phyloP scores from a whole-genome alignment of 2,329 filamentous ascomycete species.

The Talaromyces sp. region DNA sequence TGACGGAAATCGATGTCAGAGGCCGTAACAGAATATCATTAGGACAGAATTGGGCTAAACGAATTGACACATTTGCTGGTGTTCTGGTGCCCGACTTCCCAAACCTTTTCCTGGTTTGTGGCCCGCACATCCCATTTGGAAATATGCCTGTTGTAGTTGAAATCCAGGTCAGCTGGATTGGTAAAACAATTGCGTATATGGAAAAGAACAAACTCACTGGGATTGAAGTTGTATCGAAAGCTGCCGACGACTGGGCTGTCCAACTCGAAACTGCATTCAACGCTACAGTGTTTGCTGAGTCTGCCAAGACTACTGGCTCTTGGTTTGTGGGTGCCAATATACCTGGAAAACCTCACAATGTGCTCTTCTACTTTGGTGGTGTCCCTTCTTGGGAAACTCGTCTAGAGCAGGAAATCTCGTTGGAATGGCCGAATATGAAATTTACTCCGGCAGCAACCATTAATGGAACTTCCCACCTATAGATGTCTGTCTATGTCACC shows the following conservation, averaged over 20 bases:
- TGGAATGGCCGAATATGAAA: no score
- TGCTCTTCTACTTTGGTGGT: background rate
- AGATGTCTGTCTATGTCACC: no score
- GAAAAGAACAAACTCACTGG: background rate
- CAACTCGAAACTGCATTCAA: background rate
- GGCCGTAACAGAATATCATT: background rate
- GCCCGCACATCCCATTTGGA: slow-evolving; percentile 43
- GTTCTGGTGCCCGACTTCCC: slow-evolving; percentile 40
- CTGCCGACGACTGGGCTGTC: background rate
- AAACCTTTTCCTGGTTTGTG: slow-evolving; percentile 52
- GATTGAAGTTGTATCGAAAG: background rate
- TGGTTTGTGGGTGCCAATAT: background rate
- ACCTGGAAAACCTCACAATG: background rate
- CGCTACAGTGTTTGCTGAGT: background rate
- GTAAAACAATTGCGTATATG: background rate
- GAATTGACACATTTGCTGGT: slow-evolving; percentile 19
- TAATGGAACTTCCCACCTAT: no score
- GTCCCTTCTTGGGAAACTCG: no score
- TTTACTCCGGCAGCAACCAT: no score
- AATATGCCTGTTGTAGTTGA: slow-evolving; percentile 17
- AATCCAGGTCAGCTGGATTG: background rate
- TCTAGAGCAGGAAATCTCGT: no score
- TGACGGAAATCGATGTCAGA: slow-evolving; percentile 27
- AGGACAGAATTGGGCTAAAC: background rate
- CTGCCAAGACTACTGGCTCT: background rate